Conservation (phyloP, 2,329 filamentous ascomycete genomes). For the Fusarium humuli region DNA sequence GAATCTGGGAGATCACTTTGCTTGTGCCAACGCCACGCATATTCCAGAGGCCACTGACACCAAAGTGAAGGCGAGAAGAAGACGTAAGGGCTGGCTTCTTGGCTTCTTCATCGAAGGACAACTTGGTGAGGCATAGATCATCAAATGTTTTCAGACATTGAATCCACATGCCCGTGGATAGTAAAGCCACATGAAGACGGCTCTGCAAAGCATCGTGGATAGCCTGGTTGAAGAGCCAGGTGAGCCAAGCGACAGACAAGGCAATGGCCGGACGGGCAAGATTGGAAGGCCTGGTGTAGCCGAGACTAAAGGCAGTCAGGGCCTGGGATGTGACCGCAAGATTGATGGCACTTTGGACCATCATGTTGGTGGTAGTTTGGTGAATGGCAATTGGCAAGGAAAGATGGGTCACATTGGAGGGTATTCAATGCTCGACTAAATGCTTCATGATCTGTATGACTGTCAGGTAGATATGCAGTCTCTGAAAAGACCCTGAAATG, state of each 20-base stretch:
- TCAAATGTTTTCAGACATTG: constrained; percentile 32
- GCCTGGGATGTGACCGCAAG: constrained; percentile 18
- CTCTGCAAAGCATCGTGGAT: constrained; percentile 14
- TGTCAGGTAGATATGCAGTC: neutral
- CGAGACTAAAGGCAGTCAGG: constrained; percentile 13
- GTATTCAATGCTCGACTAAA: neutral
- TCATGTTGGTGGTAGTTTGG: constrained; percentile 10
- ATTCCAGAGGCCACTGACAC: constrained; percentile 32
- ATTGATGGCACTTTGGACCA: neutral
- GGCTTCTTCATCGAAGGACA: constrained; percentile 8
- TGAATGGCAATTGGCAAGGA: neutral
- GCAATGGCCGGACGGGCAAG: neutral
- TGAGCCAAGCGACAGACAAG: constrained; percentile 4
- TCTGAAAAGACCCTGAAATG: neutral
- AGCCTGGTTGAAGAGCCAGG: constrained; percentile 24
- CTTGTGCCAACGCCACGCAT: constrained; percentile 30
- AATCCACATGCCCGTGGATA: constrained; percentile 38
- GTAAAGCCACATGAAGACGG: constrained; percentile 31
- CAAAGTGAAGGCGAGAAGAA: constrained; percentile 2
- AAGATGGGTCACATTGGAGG: neutral
- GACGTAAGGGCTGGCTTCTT: neutral
- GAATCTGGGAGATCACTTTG: constrained; percentile 9
- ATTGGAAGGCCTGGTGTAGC: constrained; percentile 11
- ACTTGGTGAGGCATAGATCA: constrained; percentile 25
- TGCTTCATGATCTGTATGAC: neutral